Base-by-base conservation (phyloP, 495 filamentous ascomycete genomes). In the Extremus antarcticus region DNA sequence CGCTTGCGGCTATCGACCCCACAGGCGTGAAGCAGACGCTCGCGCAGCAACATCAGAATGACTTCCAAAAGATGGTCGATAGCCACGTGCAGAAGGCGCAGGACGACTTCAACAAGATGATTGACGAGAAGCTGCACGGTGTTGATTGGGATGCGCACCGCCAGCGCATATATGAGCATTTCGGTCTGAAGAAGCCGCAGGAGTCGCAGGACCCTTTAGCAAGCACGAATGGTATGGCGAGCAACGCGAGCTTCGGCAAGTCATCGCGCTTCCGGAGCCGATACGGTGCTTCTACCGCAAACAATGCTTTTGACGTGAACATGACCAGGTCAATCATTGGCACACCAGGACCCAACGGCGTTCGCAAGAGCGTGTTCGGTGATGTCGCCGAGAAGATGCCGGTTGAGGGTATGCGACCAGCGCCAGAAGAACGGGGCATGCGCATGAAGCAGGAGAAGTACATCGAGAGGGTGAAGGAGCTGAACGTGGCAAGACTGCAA, bases 111-210 rank as follows among this genome's bases (percentile, higher is more conserved):
- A 89, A 99, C 65, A 68, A 77, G 39, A 96, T 94, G 67, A 71
- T 99, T 43, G 92, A 96, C 65, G 90, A 94, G 59, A 91, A 92
- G 64, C 84, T 96, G 7, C 87, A 88, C 8, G 50, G 38, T 2
- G 83, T 92, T 74, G 87, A 96, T 67, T 97, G 91, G 91, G 89
- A 97, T 53, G 81, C 84, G 4, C 92, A 97, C 70, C 83, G 90
- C 38, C 86, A 84, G 65, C 82, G 82, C 51, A 95, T 97, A 50
- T 95, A 95, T 66, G 81, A 95, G 63, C 92, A 99, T 65, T 97
- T 99, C 66, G 92, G 92, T 8, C 84, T 99, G 40, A 85, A 78
- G 48, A 65, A 24, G 59, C 70, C 50, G 65, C 66, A 51, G 60
- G 70, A 56, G 73, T 74, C 69, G 17, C 40, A 74, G 29, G 72